Percentiles rank a stretch among this genome's conserved stretches.
Evolutionary conservation across 2,329 filamentous ascomycete species (phyloP).

Genomic region (Alternaria sp.): DNA sequence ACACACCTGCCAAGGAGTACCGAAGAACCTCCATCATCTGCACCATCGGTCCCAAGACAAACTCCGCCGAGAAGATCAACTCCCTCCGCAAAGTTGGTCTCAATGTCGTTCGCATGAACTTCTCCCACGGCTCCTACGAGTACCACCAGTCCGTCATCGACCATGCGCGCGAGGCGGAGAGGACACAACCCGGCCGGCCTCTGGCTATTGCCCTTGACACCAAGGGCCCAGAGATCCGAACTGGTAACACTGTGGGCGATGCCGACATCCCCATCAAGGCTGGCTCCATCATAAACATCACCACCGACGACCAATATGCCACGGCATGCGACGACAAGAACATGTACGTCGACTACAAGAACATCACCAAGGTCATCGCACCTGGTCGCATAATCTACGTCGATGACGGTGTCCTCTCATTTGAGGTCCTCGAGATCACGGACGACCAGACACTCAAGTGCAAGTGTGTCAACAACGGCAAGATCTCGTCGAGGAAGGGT

Average conservation of each 20-base stretch:
- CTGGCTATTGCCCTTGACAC: constrained; percentile 92
- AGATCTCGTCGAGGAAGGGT: constrained; percentile 98
- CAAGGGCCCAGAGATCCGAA: constrained; percentile 87
- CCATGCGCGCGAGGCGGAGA: constrained; percentile 88
- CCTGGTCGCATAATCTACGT: constrained; percentile 95
- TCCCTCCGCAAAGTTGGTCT: constrained; percentile 87
- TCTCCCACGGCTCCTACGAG: constrained; percentile 91
- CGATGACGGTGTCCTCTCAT: constrained; percentile 96
- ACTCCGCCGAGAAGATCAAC: constrained; percentile 97
- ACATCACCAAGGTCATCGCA: constrained; percentile 98
- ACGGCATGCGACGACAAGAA: constrained; percentile 85
- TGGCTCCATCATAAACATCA: constrained; percentile 90
- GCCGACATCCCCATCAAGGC: constrained; percentile 80
- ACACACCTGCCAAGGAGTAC: constrained; percentile 85
- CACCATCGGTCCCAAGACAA: constrained; percentile 99
- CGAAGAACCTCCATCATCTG: constrained; percentile 98
- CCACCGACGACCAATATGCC: constrained; percentile 92
- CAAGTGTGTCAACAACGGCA: constrained; percentile 93
- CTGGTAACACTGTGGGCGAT: constrained; percentile 75
- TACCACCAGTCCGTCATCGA: constrained; percentile 99
- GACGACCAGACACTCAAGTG: constrained; percentile 89
- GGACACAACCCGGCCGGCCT: constrained; percentile 77
- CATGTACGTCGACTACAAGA: constrained; percentile 99
- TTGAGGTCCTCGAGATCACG: constrained; percentile 86
- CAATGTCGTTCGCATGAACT: constrained; percentile 99